These are phyloP conservation scores for Penicillium brasilianum DNA, from an alignment of 2,329 filamentous ascomycete species.

Conservation along the genomic window DNA sequence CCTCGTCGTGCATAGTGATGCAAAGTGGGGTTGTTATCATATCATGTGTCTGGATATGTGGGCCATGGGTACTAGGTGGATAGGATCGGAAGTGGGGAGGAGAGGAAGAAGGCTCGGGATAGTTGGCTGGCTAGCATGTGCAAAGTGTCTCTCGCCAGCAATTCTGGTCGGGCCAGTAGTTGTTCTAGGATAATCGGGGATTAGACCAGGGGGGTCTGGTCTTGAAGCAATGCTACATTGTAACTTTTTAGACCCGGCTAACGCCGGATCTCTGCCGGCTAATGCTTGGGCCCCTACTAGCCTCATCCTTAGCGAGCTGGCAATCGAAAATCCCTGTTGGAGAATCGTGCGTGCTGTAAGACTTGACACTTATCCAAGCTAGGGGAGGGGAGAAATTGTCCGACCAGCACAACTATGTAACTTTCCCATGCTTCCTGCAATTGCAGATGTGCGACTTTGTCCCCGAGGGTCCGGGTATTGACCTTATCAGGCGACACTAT, in stretches of 20 bases:
- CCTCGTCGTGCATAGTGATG: constrained; percentile 8
- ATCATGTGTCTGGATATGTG: constrained; percentile 17
- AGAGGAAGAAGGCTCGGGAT: not conserved
- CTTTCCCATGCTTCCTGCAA: not conserved
- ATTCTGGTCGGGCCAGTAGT: constrained; percentile 13
- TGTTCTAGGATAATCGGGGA: constrained; percentile 8
- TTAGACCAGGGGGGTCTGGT: constrained; percentile 7
- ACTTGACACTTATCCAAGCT: not conserved
- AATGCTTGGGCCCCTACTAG: constrained; percentile 22
- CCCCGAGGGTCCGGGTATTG: not conserved
- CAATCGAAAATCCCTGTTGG: not conserved
- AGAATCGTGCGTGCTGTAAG: constrained; percentile 6
- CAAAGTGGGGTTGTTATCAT: constrained; percentile 27
- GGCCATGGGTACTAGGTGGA: constrained; percentile 11
- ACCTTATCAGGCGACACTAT: not conserved
- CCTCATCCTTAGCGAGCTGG: constrained; percentile 21
- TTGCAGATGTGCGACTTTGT: not conserved
- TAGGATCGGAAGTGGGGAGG: constrained; percentile 11
- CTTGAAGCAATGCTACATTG: constrained; percentile 30
- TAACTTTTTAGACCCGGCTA: constrained; percentile 33
- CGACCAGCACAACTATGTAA: not conserved
- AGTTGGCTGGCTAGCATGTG: constrained; percentile 24
- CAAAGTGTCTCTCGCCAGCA: constrained; percentile 18
- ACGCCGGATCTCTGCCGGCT: constrained; percentile 28
- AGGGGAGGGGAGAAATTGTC: not conserved